Evolutionary conservation across 73 alveolate genomes (phyloP).

Genomic region (Paramecium tetraurelia): DNA sequence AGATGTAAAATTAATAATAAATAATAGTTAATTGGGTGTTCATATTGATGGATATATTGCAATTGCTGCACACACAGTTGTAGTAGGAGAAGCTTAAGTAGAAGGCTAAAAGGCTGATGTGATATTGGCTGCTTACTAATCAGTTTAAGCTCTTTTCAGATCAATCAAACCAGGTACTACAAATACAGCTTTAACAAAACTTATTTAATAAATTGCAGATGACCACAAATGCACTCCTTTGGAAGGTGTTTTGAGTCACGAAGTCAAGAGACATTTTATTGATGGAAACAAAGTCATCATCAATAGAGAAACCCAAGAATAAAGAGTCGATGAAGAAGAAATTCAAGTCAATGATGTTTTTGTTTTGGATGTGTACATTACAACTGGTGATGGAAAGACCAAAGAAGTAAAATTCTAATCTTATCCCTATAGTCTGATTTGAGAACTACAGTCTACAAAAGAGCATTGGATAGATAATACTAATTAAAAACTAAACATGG

Average conservation of each 20-base stretch:
- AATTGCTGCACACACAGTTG: conserved; percentile 85
- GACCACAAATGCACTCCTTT: conserved; percentile 79
- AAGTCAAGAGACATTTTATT: conserved; percentile 93
- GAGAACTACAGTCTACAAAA: conserved; percentile 95
- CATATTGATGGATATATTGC: conserved; percentile 94
- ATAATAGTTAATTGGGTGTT: conserved; percentile 75
- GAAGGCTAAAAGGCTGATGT: conserved; percentile 94
- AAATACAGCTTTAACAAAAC: conserved; percentile 81
- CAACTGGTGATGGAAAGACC: conserved; percentile 94
- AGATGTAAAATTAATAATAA: conserved; percentile 61
- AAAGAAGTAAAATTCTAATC: conserved; percentile 60
- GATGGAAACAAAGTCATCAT: conserved; percentile 95
- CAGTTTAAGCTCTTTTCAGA: conserved; percentile 92
- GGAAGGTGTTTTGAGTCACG: conserved; percentile 96
- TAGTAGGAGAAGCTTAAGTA: conserved; percentile 71
- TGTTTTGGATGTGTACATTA: conserved; percentile 80
- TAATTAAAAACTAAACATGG: conserved; percentile 75
- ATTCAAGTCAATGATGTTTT: conserved; percentile 93
- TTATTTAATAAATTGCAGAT: conserved; percentile 78
- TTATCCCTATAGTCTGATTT: conserved; percentile 66
- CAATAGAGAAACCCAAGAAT: conserved; percentile 86
- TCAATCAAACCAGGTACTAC: conserved; percentile 73
- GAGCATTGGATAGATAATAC: conserved; percentile 86
- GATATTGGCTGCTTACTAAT: conserved; percentile 91
- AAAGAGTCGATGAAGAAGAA: conserved; percentile 91